These are phyloP conservation scores for Seiridium unicorne DNA, from an alignment of 2,329 filamentous ascomycete species.

Conservation along the genomic window DNA sequence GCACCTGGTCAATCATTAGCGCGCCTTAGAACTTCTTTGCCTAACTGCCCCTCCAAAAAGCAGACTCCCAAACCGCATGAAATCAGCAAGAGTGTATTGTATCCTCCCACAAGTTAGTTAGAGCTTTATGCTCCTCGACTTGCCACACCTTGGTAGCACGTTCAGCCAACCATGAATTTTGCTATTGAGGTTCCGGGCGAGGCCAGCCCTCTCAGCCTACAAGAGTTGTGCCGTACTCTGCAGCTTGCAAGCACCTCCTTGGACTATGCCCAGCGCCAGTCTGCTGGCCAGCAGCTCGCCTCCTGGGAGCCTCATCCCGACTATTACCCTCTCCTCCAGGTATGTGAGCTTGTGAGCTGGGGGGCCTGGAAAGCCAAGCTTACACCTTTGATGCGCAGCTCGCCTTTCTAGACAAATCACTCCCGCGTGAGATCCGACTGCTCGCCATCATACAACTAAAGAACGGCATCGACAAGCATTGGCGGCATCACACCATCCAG, in stretches of 20 bases:
- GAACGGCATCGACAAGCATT: constrained; percentile 94
- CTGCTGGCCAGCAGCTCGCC: constrained; percentile 67
- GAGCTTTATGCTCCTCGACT: no score
- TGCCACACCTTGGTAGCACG: background rate
- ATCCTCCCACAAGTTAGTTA: no score
- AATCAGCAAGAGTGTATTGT: no score
- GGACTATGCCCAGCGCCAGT: constrained; percentile 62
- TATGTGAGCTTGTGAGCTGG: constrained; percentile 26
- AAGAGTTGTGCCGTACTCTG: constrained; percentile 64
- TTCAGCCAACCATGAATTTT: constrained; percentile 56
- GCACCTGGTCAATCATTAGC: no score
- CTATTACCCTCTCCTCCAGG: constrained; percentile 70
- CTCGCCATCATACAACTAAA: constrained; percentile 93
- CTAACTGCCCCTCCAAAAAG: no score
- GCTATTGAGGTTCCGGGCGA: constrained; percentile 79
- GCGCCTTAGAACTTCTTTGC: no score
- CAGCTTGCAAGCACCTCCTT: constrained; percentile 62
- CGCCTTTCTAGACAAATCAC: constrained; percentile 75
- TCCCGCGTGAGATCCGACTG: constrained; percentile 78
- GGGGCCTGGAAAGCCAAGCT: no score
- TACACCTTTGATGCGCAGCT: constrained; percentile 44
- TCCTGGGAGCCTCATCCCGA: constrained; percentile 66
- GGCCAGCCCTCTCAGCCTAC: constrained; percentile 66
- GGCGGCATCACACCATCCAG: constrained; percentile 63
- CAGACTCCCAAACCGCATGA: no score